Conservation (phyloP, 2,329 filamentous ascomycete species). For the Penicillium sp. region DNA sequence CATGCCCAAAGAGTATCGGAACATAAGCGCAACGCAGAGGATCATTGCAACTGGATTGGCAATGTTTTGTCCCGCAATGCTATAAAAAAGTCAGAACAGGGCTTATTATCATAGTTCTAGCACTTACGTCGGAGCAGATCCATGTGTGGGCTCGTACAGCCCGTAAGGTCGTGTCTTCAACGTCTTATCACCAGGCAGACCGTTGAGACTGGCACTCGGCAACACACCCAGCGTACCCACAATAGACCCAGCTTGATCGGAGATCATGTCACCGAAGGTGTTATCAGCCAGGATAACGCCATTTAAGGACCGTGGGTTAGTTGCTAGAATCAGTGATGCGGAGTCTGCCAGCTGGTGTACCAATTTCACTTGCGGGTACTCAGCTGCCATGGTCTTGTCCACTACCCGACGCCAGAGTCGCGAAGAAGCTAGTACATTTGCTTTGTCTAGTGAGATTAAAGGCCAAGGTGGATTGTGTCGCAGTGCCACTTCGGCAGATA, state of each 20-base stretch:
- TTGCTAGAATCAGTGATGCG: conserved; percentile 88
- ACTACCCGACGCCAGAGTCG: conserved; percentile 83
- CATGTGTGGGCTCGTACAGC: conserved; percentile 93
- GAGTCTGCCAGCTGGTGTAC: conserved; percentile 87
- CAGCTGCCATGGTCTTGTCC: conserved; percentile 72
- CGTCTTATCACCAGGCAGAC: conserved; percentile 67
- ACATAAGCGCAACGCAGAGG: conserved; percentile 88
- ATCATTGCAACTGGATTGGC: conserved; percentile 89
- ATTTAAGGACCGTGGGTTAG: conserved; percentile 79
- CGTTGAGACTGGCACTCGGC: conserved; percentile 79
- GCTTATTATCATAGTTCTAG: background rate
- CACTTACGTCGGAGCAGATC: conserved; percentile 41
- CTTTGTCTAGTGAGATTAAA: conserved; percentile 86
- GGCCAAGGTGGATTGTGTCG: conserved; percentile 68
- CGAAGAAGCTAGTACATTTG: conserved; percentile 85
- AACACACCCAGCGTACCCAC: conserved; percentile 81
- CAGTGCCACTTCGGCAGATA: conserved; percentile 75
- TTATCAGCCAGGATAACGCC: conserved; percentile 88
- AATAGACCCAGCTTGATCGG: conserved; percentile 87
- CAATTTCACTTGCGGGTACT: conserved; percentile 80
- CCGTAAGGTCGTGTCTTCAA: conserved; percentile 73
- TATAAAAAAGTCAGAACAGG: conserved; percentile 35
- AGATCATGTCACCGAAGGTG: conserved; percentile 89
- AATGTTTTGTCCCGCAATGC: conserved; percentile 82
- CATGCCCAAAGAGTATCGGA: conserved; percentile 81